A percentile compares a stretch with the other conserved stretches of the same genome.
phyloP scores from a whole-genome alignment of 1,139 yeast genomes.

The Sugiyamaella castrensis region DNA sequence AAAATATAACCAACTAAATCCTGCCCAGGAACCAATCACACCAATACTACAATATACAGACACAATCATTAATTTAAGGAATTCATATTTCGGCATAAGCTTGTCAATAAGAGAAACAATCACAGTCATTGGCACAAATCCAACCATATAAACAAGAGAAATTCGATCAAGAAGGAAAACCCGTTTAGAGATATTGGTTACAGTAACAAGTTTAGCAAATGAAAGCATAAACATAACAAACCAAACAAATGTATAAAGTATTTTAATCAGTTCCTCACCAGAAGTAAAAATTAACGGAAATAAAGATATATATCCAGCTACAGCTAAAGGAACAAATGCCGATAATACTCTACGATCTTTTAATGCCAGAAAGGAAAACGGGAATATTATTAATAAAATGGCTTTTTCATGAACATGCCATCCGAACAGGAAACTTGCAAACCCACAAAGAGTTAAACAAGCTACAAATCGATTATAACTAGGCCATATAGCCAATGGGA shows the following conservation, averaged over 20 bases:
- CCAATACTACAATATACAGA: conserved; percentile 89
- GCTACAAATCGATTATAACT: conserved; percentile 77
- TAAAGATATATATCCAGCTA: conserved; percentile 82
- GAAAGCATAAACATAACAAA: conserved; percentile 71
- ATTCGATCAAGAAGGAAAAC: conserved; percentile 69
- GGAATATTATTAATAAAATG: conserved; percentile 80
- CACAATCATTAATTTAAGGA: conserved; percentile 73
- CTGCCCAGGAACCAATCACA: conserved; percentile 82
- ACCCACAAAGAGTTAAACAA: conserved; percentile 83
- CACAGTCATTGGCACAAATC: conserved; percentile 63
- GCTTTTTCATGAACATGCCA: conserved; percentile 99
- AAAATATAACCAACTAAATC: conserved; percentile 83
- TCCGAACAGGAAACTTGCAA: conserved; percentile 87
- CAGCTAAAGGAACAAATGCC: conserved; percentile 57
- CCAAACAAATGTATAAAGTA: conserved; percentile 82
- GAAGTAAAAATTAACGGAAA: conserved; percentile 85
- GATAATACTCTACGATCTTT: conserved; percentile 64
- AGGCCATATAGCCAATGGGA: conserved; percentile 75
- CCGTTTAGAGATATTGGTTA: conserved; percentile 52
- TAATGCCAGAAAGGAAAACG: conserved; percentile 74
- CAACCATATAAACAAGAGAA: conserved; percentile 62
- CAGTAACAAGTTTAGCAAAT: conserved; percentile 60
- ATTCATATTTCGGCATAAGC: conserved; percentile 49
- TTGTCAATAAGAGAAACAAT: conserved; percentile 55
- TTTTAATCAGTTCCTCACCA: conserved; percentile 74